Evolutionary conservation across 306 rosid species (phyloP), one percentile per base, ranked within the genome.

Genomic region (Lathyrus aphaca): DNA sequence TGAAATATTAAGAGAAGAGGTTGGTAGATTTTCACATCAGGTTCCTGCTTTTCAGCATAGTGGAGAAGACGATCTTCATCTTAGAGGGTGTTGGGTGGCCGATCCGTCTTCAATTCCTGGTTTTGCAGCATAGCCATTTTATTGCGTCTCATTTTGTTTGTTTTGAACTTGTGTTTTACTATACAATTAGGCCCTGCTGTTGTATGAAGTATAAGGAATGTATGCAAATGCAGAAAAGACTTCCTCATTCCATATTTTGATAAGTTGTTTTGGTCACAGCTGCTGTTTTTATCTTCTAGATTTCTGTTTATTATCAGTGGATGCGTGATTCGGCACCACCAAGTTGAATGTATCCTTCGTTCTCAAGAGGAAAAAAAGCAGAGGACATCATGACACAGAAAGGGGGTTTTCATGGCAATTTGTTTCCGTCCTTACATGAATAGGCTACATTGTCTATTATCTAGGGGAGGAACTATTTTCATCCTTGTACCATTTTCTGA

Each of bases 21-120:
- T 81, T 10, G 70, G 53, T 58, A 81, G 89, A 68, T 90, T 89
- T 68, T 84, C 87, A 42, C 88, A 91, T 77, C 84, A 69, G 82
- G 77, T 85, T 82, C 88, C 82, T 44, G 88, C 90, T 38, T 68
- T 81, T 59, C 79, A 51, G 57, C 88, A 62, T 64, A 67, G 54
- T 0, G 82, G 82, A 66, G 80, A 81, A 68, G 83, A 21, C n/a
- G 58, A 74, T 66, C 48, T 61, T 61, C 37, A 62, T 50, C 69
- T 83, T 50, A 82, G 58, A 70, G 95, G 90, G 17, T 86, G 84
- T 79, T 87, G 90, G 91, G 91, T 82, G 85, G 87, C 85, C 14
- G 88, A 88, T 80, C 81, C 84, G 21, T 68, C 66, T 37, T 81
- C 91, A 38, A 18, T 76, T 21, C 91, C 86, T 48, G 77, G 65